Evolutionary conservation across 352 stramenopile genomes (phyloP).

Genomic region (Phytophthora colocasiae): DNA sequence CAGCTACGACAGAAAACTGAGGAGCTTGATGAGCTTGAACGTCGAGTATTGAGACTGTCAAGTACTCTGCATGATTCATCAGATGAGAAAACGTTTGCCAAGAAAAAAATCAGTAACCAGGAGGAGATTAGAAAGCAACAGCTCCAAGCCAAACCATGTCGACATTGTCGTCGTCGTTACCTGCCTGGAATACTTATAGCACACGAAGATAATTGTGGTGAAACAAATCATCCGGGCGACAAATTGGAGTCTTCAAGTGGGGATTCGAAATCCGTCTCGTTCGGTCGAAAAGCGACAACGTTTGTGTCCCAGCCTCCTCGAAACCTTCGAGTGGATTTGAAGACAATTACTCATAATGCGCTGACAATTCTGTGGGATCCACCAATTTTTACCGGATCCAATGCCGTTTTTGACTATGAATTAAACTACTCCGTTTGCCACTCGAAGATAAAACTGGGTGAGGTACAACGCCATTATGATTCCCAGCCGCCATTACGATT

Average conservation of each 20-base stretch:
- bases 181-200: conserved; percentile 34
- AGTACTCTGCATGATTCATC: conserved; percentile 48
- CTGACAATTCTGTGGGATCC: conserved; percentile 64
- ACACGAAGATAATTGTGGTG: conserved; percentile 43
- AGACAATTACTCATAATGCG: conserved; percentile 46
- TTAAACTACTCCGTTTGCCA: conserved; percentile 47
- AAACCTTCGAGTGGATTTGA: conserved; percentile 51
- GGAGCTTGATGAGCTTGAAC: conserved; percentile 55
- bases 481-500: conserved; percentile 30
- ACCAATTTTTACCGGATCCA: conserved; percentile 77
- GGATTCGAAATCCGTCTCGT: conserved; percentile 1
- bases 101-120: conserved; percentile 42
- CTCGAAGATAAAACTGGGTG: conserved; percentile 18
- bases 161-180: conserved; percentile 42
- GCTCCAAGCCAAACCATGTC: conserved; percentile 34
- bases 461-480: conserved; percentile 33
- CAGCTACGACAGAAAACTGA: conserved; percentile 57
- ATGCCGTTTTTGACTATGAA: conserved; percentile 73
- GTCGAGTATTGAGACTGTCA: conserved; percentile 51
- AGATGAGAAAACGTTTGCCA: conserved; percentile 51
- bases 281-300: conserved; percentile 4
- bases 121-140: conserved; percentile 52
- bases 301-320: conserved; percentile 76
- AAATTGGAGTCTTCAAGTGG: conserved; percentile 12
- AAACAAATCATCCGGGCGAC: conserved; percentile 37